Conservation (phyloP, 2,329 filamentous ascomycete species). For the Stachybotrys chlorohalonatus region DNA sequence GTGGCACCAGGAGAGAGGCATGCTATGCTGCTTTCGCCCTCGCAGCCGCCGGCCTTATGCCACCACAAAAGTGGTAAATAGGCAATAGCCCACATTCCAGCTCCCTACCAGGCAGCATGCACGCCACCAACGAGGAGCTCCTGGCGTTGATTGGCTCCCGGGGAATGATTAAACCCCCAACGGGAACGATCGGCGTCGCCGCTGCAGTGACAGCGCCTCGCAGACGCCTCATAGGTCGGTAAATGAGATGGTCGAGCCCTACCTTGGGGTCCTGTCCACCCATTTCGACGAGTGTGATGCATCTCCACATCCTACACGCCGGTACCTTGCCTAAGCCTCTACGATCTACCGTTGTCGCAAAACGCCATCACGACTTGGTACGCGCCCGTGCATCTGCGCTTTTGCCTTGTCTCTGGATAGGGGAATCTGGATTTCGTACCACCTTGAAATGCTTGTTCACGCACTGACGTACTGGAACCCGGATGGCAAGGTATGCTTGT, state of each 20-base stretch:
- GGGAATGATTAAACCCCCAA: not conserved
- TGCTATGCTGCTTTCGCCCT: no score
- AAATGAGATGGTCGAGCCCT: not conserved
- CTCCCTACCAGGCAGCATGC: not conserved
- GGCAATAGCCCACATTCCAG: not conserved
- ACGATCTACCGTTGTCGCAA: not conserved
- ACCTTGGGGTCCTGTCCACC: not conserved
- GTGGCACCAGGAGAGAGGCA: no score
- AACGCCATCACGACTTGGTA: not conserved
- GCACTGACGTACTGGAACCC: no score
- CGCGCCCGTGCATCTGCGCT: not conserved
- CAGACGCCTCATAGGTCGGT: not conserved
- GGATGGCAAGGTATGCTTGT: no score
- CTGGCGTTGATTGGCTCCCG: not conserved
- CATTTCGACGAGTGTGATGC: no score
- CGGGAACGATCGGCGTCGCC: not conserved
- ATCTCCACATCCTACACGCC: not conserved
- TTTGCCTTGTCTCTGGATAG: not conserved
- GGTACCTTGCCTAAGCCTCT: not conserved
- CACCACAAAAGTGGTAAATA: not conserved
- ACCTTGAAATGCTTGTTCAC: not conserved
- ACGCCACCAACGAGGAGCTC: not conserved
- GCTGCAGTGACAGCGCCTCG: not conserved
- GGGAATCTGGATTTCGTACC: not conserved
- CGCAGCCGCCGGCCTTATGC: not conserved